These are phyloP conservation scores for Tetrahymena elliotti DNA, from an alignment of 73 alveolate genomes.

Conservation along the genomic window DNA sequence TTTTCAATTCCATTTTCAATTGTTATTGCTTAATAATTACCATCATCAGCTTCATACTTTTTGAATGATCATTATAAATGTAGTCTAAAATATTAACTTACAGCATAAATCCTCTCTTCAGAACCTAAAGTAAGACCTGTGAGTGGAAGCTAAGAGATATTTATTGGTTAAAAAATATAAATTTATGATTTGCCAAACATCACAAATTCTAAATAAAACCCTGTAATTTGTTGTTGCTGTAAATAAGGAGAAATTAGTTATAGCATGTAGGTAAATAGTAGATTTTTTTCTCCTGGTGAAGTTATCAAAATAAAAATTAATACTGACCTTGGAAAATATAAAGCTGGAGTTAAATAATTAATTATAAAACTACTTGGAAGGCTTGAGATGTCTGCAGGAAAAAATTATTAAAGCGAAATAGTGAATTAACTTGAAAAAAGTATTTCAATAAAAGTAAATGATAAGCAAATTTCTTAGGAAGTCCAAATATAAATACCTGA, in stretches of 20 bases:
- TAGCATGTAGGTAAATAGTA: background rate
- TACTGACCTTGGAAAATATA: background rate
- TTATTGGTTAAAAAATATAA: background rate
- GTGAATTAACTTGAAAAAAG: background rate
- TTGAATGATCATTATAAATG: background rate
- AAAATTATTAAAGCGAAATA: no score
- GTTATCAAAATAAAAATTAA: no score
- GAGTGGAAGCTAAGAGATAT: background rate
- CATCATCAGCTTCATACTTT: background rate
- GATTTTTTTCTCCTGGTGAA: background rate
- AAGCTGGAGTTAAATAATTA: background rate
- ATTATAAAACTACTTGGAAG: background rate
- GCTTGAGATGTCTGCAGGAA: background rate
- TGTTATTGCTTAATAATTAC: background rate
- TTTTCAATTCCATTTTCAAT: background rate
- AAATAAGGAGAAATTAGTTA: background rate
- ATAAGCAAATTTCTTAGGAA: background rate
- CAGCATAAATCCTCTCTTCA: background rate
- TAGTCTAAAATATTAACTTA: background rate
- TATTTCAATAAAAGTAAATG: background rate
- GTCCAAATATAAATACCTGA: background rate
- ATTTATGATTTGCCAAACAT: background rate
- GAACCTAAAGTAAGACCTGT: background rate
- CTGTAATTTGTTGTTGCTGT: background rate
- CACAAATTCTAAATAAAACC: background rate